Base-by-base conservation (phyloP, 83 land plant species). In the Picea engelmannii region DNA sequence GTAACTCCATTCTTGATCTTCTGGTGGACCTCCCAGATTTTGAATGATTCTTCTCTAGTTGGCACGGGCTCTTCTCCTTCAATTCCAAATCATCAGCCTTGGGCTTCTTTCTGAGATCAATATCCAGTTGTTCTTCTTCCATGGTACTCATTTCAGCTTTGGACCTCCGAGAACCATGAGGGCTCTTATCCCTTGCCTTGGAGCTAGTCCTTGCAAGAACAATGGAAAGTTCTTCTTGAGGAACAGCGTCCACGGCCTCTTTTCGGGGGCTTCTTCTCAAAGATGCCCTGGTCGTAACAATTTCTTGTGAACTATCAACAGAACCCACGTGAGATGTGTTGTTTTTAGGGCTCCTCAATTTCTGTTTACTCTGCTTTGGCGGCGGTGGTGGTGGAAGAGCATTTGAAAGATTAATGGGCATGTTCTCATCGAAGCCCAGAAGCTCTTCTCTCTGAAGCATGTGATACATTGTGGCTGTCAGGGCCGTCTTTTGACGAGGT, bases 211-310 rank as follows among this genome's bases (percentile, higher is more conserved):
- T 73, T n/a, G 24, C 16, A 47, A 52, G 76, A 5, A 47, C 76
- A 73, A 73, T 49, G 40, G 76, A 52, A 42, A 73, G 76, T 23
- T 73, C 76, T 73, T 73, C 76, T 73, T 73, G 76, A 73, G 47
- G 23, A 47, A 52, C 24, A 16, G 47, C 10, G 20, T 73, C 76
- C 6, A 42, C 58, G 21, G 15, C 47, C 58, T 73, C 76, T 24
- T 73, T 73, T 44, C 55, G 47, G 44, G 76, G 76, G 58, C 76
- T 73, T 73, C 76, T 73, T 73, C 76, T 20, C 58, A 47, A 2
- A 12, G 11, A 15, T 20, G n/a, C 76, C 76, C 27, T 73, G 27
- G 52, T 73, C n/a, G 76, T 23, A 20, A 73, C 58, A 47, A 42
- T 10, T 23, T 73, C 76, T 52, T 52, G 55, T 11, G 55, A 52